Base-by-base conservation (phyloP, 78 protist genomes). In the Emiliania huxleyi region DNA sequence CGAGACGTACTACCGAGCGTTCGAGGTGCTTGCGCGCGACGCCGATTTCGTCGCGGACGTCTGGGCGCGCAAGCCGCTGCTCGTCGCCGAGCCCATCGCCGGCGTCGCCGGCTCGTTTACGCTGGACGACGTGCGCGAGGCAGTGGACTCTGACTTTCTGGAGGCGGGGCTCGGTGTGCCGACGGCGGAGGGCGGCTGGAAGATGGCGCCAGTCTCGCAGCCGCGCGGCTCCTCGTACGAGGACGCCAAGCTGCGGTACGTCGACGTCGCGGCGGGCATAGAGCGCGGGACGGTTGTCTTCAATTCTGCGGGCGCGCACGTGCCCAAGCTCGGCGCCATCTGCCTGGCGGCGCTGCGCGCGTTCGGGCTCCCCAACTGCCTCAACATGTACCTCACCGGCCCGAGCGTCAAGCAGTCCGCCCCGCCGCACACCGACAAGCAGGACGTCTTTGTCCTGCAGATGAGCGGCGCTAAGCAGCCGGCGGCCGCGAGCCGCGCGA, bases 361-460 rank as follows among this genome's bases (percentile, higher is more conserved):
- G 21, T 48, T 48, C 29, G 69, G 21, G 46, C 21, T 85, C 73
- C 90, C 90, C 40, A 52, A 46, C 40, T 48, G 90, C 42, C 90
- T 85, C 45, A 85, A 85, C 90, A 44, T 85, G 35, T 85, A 85
- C 73, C 1, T 46, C 46, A 85, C 75, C 44, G 69, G 29, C 75
- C 43, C 1, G n/a, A 73, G 90, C 25, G 29, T 52, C 62, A 52
- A 52, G 75, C 23, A 19, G 55, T 87, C 92, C 12, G 92, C 92
- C n/a, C 92, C 92, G 42, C 92, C 92, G 49, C 92, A 89, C 92
- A 89, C 92, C 33, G 92, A 89, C 92, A 89, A 62, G 83, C 92
- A 89, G 49, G 92, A 89, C 83, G 92, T 89, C 43, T 69, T 62
- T 12, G 83, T 55, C 25, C 56, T 55, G 52, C 79, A 55, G 52